phyloP scores from a whole-genome alignment of 2,329 filamentous ascomycete species.

The Diaporthe destruens region DNA sequence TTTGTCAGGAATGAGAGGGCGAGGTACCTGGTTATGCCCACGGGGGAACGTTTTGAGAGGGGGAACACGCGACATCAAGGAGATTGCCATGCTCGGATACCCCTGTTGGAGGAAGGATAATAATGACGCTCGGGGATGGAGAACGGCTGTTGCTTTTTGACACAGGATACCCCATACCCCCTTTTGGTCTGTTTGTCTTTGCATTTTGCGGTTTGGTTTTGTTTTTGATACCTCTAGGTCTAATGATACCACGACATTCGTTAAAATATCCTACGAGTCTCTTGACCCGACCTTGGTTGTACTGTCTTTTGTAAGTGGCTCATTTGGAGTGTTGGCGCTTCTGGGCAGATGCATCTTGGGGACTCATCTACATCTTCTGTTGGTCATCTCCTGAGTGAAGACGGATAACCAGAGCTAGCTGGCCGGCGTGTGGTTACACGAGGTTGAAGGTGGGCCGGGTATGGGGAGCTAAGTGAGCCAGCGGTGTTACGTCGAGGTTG shows the following conservation, averaged over 20 bases:
- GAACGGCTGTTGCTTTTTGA: constrained; percentile 32
- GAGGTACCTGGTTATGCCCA: not conserved
- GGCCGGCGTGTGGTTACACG: too few species aligned
- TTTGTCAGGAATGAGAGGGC: not conserved
- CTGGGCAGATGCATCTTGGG: not conserved
- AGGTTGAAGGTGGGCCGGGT: not conserved
- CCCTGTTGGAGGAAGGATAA: not conserved
- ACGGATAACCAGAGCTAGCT: not conserved
- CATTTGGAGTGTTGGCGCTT: not conserved
- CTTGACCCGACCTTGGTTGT: not conserved
- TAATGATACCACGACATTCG: constrained; percentile 37
- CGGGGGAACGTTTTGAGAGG: not conserved
- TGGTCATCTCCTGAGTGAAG: not conserved
- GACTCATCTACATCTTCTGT: not conserved
- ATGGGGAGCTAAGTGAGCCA: not conserved
- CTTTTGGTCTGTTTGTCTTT: constrained; percentile 24
- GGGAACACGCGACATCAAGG: not conserved
- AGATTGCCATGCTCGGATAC: constrained; percentile 17
- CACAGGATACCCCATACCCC: constrained; percentile 39
- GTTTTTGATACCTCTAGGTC: constrained; percentile 20
- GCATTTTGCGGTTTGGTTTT: constrained; percentile 6
- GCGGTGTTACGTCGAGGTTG: not conserved
- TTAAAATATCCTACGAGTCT: not conserved
- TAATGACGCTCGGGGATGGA: not conserved
- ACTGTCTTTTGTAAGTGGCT: not conserved